Evolutionary conservation across 148 eudicot genomes (phyloP).

Genomic region (Limonium bicolor): DNA sequence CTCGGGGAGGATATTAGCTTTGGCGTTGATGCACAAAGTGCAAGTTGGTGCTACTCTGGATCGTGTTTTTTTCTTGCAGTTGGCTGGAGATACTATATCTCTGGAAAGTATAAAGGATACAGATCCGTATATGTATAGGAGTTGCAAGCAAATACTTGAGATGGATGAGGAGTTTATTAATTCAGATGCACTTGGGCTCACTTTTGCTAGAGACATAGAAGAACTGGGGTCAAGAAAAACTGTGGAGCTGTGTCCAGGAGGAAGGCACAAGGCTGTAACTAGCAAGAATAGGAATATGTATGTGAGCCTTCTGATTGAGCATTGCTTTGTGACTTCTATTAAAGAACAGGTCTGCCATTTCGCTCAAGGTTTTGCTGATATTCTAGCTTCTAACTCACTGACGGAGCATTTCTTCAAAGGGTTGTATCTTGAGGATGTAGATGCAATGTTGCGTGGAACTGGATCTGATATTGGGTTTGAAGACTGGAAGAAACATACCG

Average conservation of each 20-base stretch:
- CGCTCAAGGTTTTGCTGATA: conserved; percentile 67
- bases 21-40: conserved; percentile 82
- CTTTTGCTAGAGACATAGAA: conserved; percentile 70
- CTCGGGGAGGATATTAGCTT: conserved; percentile 72
- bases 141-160: conserved; percentile 80
- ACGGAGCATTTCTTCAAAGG: conserved; percentile 35
- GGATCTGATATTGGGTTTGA: conserved; percentile 52
- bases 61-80: conserved; percentile 60
- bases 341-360: conserved; percentile 52
- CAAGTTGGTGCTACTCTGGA: conserved; percentile 84
- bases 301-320: conserved; percentile 50
- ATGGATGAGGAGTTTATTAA: conserved; percentile 75
- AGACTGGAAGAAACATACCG: conserved; percentile 88
- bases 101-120: conserved; percentile 76
- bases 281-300: conserved; percentile 61
- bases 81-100: conserved; percentile 41
- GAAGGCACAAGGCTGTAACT: conserved; percentile 40
- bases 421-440: conserved; percentile 73
- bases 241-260: conserved; percentile 68
- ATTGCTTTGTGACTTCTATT: conserved; percentile 51
- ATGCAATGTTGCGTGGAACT: conserved; percentile 74
- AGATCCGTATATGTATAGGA: conserved; percentile 66
- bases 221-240: conserved; percentile 59
- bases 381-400: conserved; percentile 17
- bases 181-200: conserved; percentile 72